Conservation (phyloP, 2,329 filamentous ascomycete genomes). For the Pochonia chlamydosporia region DNA sequence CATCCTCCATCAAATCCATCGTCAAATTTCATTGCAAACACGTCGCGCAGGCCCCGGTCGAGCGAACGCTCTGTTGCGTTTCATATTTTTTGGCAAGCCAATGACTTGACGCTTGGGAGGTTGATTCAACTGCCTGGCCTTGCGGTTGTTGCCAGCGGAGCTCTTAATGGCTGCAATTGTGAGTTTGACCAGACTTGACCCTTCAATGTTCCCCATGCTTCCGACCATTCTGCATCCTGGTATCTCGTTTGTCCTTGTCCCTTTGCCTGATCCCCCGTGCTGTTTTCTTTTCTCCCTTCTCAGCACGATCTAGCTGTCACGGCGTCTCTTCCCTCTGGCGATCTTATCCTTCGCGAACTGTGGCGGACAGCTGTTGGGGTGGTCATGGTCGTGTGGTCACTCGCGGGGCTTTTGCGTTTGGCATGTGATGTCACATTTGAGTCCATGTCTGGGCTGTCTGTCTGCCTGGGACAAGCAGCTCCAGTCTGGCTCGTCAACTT, state of each 20-base stretch:
- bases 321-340: too few species aligned
- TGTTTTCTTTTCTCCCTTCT: neutral
- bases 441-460: too few species aligned
- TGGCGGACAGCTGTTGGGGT: too few species aligned
- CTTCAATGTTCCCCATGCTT: too few species aligned
- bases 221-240: too few species aligned
- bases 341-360: too few species aligned
- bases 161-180: slow-evolving; percentile 30
- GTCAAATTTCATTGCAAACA: neutral
- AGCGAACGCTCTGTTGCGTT: too few species aligned
- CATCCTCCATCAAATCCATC: neutral
- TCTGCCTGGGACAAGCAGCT: too few species aligned
- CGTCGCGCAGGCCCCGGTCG: too few species aligned
- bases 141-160: slow-evolving; percentile 11
- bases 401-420: slow-evolving; percentile 1
- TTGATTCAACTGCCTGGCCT: slow-evolving; percentile 2
- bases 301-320: neutral
- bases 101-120: slow-evolving; percentile 3
- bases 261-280: too few species aligned
- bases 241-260: too few species aligned
- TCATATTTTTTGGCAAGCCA: neutral
- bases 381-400: neutral
- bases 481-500: neutral
- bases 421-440: slow-evolving; percentile 10
- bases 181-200: slow-evolving; percentile 15